Percentiles rank a stretch among this genome's conserved stretches.
Conservation (phyloP, 805 yeast species). For the Ogataea ramenticola region DNA sequence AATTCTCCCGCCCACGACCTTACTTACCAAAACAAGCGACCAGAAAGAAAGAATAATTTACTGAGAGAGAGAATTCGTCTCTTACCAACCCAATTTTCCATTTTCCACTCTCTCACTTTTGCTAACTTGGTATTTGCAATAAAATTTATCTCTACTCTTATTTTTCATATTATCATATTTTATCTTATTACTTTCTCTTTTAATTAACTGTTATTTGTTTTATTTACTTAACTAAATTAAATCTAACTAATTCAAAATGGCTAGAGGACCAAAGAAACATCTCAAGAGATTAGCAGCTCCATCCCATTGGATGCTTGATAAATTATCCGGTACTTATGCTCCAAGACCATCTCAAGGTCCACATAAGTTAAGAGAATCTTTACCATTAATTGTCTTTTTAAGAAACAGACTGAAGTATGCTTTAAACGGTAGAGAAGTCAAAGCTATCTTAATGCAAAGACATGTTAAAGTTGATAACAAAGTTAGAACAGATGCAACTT, state of each 20-base stretch:
- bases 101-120: too few species aligned
- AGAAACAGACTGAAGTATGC: slow-evolving; percentile 99
- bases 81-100: too few species aligned
- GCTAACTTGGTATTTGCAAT: too few species aligned
- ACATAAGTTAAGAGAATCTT: slow-evolving; percentile 97
- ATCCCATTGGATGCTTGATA: slow-evolving; percentile 99
- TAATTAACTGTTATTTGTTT: not conserved
- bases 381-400: slow-evolving; percentile 92
- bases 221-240: not conserved
- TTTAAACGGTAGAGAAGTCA: slow-evolving; percentile 97
- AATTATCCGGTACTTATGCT: slow-evolving; percentile 98
- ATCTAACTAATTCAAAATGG: not conserved
- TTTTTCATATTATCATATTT: too few species aligned
- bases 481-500: slow-evolving; percentile 98
- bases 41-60: too few species aligned
- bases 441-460: slow-evolving; percentile 97
- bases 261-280: slow-evolving; percentile 73
- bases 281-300: slow-evolving; percentile 99
- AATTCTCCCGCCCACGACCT: too few species aligned
- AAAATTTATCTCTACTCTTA: too few species aligned
- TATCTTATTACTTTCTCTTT: not conserved
- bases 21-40: too few species aligned
- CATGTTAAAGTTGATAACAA: slow-evolving; percentile 98
- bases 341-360: slow-evolving; percentile 99
- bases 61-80: too few species aligned